Conservation (phyloP, 2,329 filamentous ascomycete genomes). For the Lachnum nothofagi region DNA sequence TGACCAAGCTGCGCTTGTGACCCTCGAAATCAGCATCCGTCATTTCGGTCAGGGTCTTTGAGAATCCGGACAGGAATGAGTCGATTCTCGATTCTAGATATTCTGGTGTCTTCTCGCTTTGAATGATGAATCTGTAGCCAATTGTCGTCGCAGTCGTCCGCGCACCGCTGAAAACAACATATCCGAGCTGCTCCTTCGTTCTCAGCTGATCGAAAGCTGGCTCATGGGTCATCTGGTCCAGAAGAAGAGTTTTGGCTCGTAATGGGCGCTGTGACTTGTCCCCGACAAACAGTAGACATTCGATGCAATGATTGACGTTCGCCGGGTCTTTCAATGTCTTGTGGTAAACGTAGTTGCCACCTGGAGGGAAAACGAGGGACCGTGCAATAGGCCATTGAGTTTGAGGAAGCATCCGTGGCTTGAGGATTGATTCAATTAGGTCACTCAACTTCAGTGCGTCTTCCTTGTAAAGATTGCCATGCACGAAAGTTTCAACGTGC, state of each 20-base stretch:
- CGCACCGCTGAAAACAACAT: slow-evolving; percentile 84
- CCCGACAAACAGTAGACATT: slow-evolving; percentile 70
- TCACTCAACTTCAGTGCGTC: slow-evolving; percentile 83
- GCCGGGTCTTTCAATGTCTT: slow-evolving; percentile 76
- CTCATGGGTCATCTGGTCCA: slow-evolving; percentile 88
- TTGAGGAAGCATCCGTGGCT: slow-evolving; percentile 66
- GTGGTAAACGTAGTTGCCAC: slow-evolving; percentile 78
- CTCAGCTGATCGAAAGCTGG: slow-evolving; percentile 90
- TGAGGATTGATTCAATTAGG: slow-evolving; percentile 71
- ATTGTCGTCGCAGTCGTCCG: slow-evolving; percentile 69
- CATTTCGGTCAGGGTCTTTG: slow-evolving; percentile 67
- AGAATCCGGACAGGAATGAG: slow-evolving; percentile 68
- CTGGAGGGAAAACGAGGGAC: slow-evolving; percentile 70
- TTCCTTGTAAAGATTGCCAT: slow-evolving; percentile 92
- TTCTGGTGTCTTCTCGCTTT: slow-evolving; percentile 78
- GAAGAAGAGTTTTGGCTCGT: slow-evolving; percentile 71
- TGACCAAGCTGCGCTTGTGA: slow-evolving; percentile 84
- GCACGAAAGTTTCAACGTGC: slow-evolving; percentile 80
- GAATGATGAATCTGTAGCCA: slow-evolving; percentile 84
- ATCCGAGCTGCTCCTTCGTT: slow-evolving; percentile 95
- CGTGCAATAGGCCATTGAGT: slow-evolving; percentile 76
- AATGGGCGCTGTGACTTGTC: slow-evolving; percentile 62
- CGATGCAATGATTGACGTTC: slow-evolving; percentile 84
- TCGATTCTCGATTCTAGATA: slow-evolving; percentile 88
- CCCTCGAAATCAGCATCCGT: slow-evolving; percentile 77